Evolutionary conservation across 108 stramenopile species (phyloP).

Genomic region (Nitzschia putrida): DNA sequence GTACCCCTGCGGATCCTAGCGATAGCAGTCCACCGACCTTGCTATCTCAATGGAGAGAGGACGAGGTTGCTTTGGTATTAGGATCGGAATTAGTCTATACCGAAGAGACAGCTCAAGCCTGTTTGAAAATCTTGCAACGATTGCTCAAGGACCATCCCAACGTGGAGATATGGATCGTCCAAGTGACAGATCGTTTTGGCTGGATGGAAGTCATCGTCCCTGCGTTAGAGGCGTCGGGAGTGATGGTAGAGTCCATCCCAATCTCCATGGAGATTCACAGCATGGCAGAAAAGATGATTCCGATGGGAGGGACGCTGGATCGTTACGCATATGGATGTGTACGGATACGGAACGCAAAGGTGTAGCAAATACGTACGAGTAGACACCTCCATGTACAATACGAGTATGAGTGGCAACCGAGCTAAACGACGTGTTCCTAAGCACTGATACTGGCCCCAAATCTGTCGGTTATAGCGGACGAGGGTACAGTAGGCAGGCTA

Average conservation of each 20-base stretch:
- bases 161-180: slow-evolving; percentile 42
- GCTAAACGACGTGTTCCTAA: too few species aligned
- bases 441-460: too few species aligned
- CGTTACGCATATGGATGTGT: slow-evolving; percentile 35
- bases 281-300: slow-evolving; percentile 30
- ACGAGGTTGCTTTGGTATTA: slow-evolving; percentile 31
- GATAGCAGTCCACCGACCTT: neutral
- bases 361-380: neutral
- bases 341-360: slow-evolving; percentile 12
- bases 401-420: too few species aligned
- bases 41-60: neutral
- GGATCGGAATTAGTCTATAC: slow-evolving; percentile 58
- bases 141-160: slow-evolving; percentile 30
- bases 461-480: too few species aligned
- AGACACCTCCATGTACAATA: neutral
- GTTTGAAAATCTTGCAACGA: slow-evolving; percentile 15
- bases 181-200: slow-evolving; percentile 53
- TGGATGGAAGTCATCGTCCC: slow-evolving; percentile 41
- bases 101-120: slow-evolving; percentile 47
- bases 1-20: neutral
- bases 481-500: too few species aligned
- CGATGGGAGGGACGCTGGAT: slow-evolving; percentile 33
- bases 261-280: slow-evolving; percentile 31
- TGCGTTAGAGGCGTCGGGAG: slow-evolving; percentile 5
- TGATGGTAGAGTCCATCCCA: slow-evolving; percentile 23